These are phyloP conservation scores for Trametes meyenii DNA, from an alignment of 768 basidiomycete genomes.

Conservation along the genomic window DNA sequence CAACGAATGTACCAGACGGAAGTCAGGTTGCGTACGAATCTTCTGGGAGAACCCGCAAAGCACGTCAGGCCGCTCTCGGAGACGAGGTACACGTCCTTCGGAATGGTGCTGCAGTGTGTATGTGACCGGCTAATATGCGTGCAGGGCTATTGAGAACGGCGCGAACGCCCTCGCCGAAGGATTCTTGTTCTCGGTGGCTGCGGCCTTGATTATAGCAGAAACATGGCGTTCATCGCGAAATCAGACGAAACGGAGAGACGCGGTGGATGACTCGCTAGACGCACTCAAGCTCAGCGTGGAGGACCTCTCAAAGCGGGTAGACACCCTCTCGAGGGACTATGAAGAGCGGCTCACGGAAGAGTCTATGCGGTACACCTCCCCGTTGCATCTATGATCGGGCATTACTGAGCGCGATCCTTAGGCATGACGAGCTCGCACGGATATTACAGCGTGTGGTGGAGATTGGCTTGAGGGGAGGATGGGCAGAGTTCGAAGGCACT, in stretches of 20 bases:
- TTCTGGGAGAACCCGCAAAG: constrained; percentile 76
- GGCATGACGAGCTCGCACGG: constrained; percentile 67
- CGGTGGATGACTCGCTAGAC: constrained; percentile 72
- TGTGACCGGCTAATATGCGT: background rate
- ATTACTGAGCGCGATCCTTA: constrained; percentile 27
- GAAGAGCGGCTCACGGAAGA: constrained; percentile 51
- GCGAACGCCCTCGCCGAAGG: constrained; percentile 85
- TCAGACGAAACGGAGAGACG: constrained; percentile 68
- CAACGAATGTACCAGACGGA: constrained; percentile 79
- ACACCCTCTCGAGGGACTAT: constrained; percentile 42
- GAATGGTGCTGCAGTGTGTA: background rate
- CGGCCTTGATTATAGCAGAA: constrained; percentile 73
- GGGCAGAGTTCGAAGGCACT: constrained; percentile 65
- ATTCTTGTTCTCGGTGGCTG: constrained; percentile 80
- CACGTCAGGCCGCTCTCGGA: constrained; percentile 79
- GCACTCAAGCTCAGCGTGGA: constrained; percentile 50
- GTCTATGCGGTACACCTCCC: constrained; percentile 39
- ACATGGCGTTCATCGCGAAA: constrained; percentile 74
- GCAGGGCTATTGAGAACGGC: constrained; percentile 83
- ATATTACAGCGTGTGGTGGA: constrained; percentile 71
- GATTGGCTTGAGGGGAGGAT: constrained; percentile 63
- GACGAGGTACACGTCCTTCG: constrained; percentile 50
- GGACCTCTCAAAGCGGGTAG: constrained; percentile 48
- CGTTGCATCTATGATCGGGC: background rate
- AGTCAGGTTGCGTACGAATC: constrained; percentile 68